A percentile compares a stretch with the other conserved stretches of the same genome.
Conservation (phyloP, 768 basidiomycete genomes). For the Pleurotus cornucopiae region DNA sequence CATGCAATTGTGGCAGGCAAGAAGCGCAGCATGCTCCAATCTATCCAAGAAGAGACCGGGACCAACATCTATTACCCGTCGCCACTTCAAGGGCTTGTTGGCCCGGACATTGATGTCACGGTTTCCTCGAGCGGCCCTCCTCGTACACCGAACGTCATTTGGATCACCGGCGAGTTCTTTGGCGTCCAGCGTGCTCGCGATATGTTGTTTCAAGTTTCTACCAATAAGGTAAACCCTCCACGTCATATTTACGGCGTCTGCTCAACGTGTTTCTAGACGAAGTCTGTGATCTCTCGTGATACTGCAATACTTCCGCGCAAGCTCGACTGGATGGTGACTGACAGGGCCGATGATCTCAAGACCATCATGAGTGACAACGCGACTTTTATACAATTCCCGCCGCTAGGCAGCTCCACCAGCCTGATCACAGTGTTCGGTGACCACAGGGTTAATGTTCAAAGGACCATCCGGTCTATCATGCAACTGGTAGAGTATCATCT, state of each 20-base stretch:
- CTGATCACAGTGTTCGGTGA: slow-evolving; percentile 94
- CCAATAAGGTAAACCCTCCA: slow-evolving; percentile 61
- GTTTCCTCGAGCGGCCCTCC: slow-evolving; percentile 30
- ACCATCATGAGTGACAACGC: slow-evolving; percentile 94
- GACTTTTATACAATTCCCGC: slow-evolving; percentile 91
- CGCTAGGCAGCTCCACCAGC: slow-evolving; percentile 89
- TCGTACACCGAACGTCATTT: slow-evolving; percentile 75
- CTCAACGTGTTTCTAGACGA: slow-evolving; percentile 50
- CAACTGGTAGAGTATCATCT: slow-evolving; percentile 62
- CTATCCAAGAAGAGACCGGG: slow-evolving; percentile 94
- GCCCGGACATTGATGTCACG: slow-evolving; percentile 50
- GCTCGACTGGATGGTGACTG: slow-evolving; percentile 97
- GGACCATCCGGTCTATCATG: slow-evolving; percentile 93
- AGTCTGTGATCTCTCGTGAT: slow-evolving; percentile 86
- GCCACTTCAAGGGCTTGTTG: slow-evolving; percentile 80
- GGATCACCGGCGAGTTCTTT: slow-evolving; percentile 98
- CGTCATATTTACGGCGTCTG: slow-evolving; percentile 5
- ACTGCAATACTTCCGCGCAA: slow-evolving; percentile 94
- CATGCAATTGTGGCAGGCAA: slow-evolving; percentile 89
- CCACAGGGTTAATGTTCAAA: slow-evolving; percentile 88
- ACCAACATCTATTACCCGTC: slow-evolving; percentile 97
- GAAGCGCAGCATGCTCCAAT: slow-evolving; percentile 81
- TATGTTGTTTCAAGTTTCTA: slow-evolving; percentile 87
- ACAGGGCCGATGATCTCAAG: slow-evolving; percentile 90
- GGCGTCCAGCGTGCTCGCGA: slow-evolving; percentile 92